Percentiles rank a stretch among this genome's conserved stretches.
These are phyloP conservation scores for Urostyla sp. DNA, from an alignment of 73 alveolate genomes.

Conservation along the genomic window DNA sequence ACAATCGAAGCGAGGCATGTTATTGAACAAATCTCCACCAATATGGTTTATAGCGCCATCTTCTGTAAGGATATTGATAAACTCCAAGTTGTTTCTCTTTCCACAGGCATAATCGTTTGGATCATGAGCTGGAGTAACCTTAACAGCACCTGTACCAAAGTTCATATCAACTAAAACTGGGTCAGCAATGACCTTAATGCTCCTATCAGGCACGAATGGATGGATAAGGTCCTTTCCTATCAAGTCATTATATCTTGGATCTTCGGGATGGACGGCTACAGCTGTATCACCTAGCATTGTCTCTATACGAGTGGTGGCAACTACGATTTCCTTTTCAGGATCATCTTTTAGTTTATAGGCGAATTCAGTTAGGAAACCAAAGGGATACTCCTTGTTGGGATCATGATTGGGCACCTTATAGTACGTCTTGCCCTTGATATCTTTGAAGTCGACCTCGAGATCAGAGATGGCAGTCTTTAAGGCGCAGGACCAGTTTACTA, in stretches of 20 bases:
- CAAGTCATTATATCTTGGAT: constrained; percentile 93
- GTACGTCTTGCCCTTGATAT: constrained; percentile 77
- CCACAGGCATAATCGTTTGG: constrained; percentile 99
- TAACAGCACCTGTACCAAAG: constrained; percentile 99
- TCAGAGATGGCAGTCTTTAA: constrained; percentile 98
- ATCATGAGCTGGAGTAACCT: constrained; percentile 99
- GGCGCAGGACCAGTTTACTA: constrained; percentile 98
- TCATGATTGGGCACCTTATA: constrained; percentile 92
- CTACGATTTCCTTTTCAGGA: constrained; percentile 88
- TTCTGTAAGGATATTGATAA: constrained; percentile 95
- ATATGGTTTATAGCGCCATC: constrained; percentile 95
- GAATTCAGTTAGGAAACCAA: constrained; percentile 92
- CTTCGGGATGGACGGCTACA: constrained; percentile 99
- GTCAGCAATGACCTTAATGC: constrained; percentile 92
- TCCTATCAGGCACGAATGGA: constrained; percentile 97
- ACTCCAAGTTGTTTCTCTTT: constrained; percentile 87
- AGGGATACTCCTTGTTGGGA: constrained; percentile 83
- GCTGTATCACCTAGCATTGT: constrained; percentile 99
- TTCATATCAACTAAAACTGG: constrained; percentile 94
- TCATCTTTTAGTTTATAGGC: constrained; percentile 92
- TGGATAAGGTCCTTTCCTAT: constrained; percentile 97
- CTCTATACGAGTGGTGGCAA: constrained; percentile 99
- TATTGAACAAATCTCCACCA: constrained; percentile 97
- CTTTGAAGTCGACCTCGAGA: constrained; percentile 93
- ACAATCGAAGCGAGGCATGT: constrained; percentile 97